Percentiles rank a stretch among this genome's conserved stretches.
Conservation (phyloP, 2,329 filamentous ascomycete genomes). For the Penicillium sp. region DNA sequence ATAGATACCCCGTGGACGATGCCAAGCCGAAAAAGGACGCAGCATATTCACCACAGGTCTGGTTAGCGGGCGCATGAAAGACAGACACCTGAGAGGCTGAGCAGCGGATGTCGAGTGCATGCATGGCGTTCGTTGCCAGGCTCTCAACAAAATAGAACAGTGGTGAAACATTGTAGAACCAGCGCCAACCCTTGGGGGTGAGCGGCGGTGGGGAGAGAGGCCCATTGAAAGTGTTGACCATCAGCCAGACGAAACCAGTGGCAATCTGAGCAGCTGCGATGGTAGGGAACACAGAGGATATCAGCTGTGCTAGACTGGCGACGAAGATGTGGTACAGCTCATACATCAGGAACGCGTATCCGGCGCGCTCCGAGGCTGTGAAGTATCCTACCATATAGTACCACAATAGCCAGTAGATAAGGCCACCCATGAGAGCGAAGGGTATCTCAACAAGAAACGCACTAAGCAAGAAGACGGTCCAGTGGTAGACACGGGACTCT, state of each 20-base stretch:
- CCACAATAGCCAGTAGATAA: slow-evolving; percentile 71
- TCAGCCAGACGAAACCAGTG: slow-evolving; percentile 75
- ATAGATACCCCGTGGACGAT: slow-evolving; percentile 60
- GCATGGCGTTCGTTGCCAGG: slow-evolving; percentile 69
- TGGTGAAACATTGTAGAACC: slow-evolving; percentile 75
- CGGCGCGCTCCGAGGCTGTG: slow-evolving; percentile 58
- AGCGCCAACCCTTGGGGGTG: slow-evolving; percentile 73
- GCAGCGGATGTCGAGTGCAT: slow-evolving; percentile 60
- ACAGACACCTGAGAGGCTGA: slow-evolving; percentile 55
- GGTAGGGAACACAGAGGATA: slow-evolving; percentile 67
- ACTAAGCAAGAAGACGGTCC: slow-evolving; percentile 12
- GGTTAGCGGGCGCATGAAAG: slow-evolving; percentile 61
- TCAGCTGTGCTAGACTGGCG: slow-evolving; percentile 61
- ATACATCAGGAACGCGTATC: slow-evolving; percentile 79
- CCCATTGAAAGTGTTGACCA: slow-evolving; percentile 77
- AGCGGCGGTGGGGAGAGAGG: slow-evolving; percentile 71
- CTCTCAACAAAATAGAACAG: slow-evolving; percentile 74
- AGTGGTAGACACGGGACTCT: slow-evolving; percentile 14
- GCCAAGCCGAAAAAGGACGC: slow-evolving; percentile 54
- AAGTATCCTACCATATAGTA: slow-evolving; percentile 78
- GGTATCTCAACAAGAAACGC: slow-evolving; percentile 13
- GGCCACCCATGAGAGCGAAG: slow-evolving; percentile 60
- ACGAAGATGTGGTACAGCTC: slow-evolving; percentile 67
- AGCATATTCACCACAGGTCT: slow-evolving; percentile 67
- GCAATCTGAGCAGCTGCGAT: slow-evolving; percentile 71